Conservation (phyloP, 495 filamentous ascomycete species). For the Sabuloglossum arenarium region DNA sequence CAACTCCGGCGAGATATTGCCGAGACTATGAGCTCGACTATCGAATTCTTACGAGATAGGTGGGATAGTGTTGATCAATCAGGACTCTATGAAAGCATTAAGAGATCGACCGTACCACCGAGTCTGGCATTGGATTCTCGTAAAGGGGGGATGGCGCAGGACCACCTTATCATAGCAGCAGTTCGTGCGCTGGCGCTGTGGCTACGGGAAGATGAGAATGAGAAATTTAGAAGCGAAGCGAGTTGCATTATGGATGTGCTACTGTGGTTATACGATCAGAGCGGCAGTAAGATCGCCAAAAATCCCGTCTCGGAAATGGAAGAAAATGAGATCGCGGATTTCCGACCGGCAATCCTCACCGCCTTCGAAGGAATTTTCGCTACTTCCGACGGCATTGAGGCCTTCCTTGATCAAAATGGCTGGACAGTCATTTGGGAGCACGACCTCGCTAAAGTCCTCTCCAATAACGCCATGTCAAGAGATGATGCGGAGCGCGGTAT, state of each 20-base stretch:
- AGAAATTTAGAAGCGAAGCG: conserved; percentile 28
- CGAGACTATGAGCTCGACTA: conserved; percentile 33
- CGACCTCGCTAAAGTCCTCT: conserved; percentile 24
- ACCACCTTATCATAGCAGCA: conserved; percentile 27
- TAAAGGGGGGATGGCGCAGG: conserved; percentile 19
- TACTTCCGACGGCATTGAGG: conserved; percentile 22
- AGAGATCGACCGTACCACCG: conserved; percentile 19
- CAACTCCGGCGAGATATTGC: conserved; percentile 34
- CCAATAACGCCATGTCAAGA: background rate
- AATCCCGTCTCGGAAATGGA: conserved; percentile 1
- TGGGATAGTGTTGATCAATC: conserved; percentile 37
- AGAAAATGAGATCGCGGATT: background rate
- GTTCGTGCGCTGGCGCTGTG: conserved; percentile 33
- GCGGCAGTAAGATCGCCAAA: conserved; percentile 7
- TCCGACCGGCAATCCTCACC: conserved; percentile 27
- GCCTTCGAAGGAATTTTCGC: conserved; percentile 29
- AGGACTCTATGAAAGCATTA: conserved; percentile 29
- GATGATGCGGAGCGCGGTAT: conserved; percentile 23
- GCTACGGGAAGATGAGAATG: conserved; percentile 41
- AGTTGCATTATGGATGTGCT: conserved; percentile 36
- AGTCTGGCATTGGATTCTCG: conserved; percentile 31
- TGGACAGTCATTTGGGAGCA: conserved; percentile 23
- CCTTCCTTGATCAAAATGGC: conserved; percentile 23
- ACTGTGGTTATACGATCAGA: conserved; percentile 28
- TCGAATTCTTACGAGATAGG: conserved; percentile 43